phyloP scores from a whole-genome alignment of 2,329 filamentous ascomycete species.

The Cytospora chrysosperma region DNA sequence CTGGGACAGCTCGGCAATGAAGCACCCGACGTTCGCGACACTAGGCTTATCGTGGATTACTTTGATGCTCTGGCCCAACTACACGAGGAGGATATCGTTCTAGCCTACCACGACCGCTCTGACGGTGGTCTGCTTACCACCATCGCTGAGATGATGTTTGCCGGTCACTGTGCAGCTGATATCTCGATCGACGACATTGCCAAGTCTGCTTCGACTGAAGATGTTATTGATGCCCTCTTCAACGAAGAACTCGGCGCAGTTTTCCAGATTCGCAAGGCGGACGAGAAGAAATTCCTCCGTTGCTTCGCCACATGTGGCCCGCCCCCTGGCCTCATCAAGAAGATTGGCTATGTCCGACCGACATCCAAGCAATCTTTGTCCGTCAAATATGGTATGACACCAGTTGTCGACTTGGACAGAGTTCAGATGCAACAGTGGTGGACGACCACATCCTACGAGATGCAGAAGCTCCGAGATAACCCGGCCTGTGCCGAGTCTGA shows the following conservation, averaged over 20 bases:
- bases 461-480: slow-evolving; percentile 90
- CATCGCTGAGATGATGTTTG: slow-evolving; percentile 96
- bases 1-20: slow-evolving; percentile 84
- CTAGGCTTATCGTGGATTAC: slow-evolving; percentile 80
- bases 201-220: slow-evolving; percentile 59
- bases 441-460: slow-evolving; percentile 83
- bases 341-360: slow-evolving; percentile 74
- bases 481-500: slow-evolving; percentile 83
- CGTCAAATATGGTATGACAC: slow-evolving; percentile 68
- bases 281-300: slow-evolving; percentile 81
- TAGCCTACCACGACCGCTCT: slow-evolving; percentile 93
- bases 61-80: slow-evolving; percentile 78
- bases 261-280: slow-evolving; percentile 85
- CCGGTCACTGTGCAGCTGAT: slow-evolving; percentile 84
- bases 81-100: slow-evolving; percentile 62
- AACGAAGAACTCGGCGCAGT: slow-evolving; percentile 95
- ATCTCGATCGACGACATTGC: slow-evolving; percentile 76
- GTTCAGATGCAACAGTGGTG: slow-evolving; percentile 80
- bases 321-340: slow-evolving; percentile 76
- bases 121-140: slow-evolving; percentile 92
- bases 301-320: slow-evolving; percentile 91
- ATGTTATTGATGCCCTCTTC: slow-evolving; percentile 78
- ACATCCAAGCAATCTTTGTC: slow-evolving; percentile 71
- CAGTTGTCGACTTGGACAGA: slow-evolving; percentile 69
- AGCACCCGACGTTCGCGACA: slow-evolving; percentile 80